Evolutionary conservation across 2,329 filamentous ascomycete species (phyloP), one percentile per base, ranked within the genome.

Genomic region (Colletotrichum sp.): DNA sequence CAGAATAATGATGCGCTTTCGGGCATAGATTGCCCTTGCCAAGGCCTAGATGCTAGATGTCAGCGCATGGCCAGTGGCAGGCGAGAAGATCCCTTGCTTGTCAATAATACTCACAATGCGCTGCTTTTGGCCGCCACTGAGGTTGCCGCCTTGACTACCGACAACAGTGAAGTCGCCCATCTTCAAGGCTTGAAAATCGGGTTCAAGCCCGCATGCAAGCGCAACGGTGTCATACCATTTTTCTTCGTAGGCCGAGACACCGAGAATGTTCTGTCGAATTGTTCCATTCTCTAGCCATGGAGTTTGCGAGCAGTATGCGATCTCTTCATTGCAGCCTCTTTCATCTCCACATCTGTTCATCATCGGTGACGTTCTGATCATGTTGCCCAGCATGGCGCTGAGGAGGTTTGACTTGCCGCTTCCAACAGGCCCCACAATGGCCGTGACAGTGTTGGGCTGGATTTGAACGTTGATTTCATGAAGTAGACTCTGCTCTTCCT

Each of bases 331-430:
- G 10, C 6, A 2, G 0, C 10, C n/a, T 52, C 0, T 52, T 13
- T 22, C n/a, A 5, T 22, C 0, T 22, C 6, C 8, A 22, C n/a
- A 52, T 22, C 6, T 28, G 26, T 66, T 66, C 16, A 5, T 36
- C 44, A 2, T 34, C 7, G 55, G 22, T 0, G 64, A 59, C 1
- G 12, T 57, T 8, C 36, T 9, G 18, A 65, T 52, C 62, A 77
- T 34, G 15, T 78, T 57, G 9, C 75, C 76, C 1, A 78, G 13
- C 4, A 77, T 13, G 8, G 66, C 65, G 34, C 34, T 65, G 2
- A 78, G 24, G n/a, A 78, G 59, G 0, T 57, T 39, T 10, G 76
- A 75, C 52, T 78, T 78, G 3, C 76, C 76, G 36, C 76, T 69
- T n/a, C 70, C 75, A 8, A 77, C 75, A 6, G 75, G 63, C 5